phyloP scores from a whole-genome alignment of 2,329 filamentous ascomycete genomes.

The Sporothrix sp. region DNA sequence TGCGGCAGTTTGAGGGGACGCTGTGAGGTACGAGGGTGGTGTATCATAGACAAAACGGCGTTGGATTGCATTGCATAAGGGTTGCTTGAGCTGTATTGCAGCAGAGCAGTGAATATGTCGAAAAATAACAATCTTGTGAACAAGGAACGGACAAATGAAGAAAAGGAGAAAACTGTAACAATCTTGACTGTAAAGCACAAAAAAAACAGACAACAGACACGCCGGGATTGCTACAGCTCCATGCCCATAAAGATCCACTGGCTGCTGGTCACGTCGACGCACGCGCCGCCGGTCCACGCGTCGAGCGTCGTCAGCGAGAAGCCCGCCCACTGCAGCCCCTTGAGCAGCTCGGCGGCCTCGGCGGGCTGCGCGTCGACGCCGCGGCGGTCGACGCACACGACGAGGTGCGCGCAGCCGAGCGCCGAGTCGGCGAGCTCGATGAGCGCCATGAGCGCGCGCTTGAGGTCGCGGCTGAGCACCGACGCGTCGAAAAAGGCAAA shows the following conservation, averaged over 20 bases:
- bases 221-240: slow-evolving; percentile 53
- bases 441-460: slow-evolving; percentile 83
- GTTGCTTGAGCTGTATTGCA: no score
- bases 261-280: slow-evolving; percentile 46
- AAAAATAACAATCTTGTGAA: no score
- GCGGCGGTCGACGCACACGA: slow-evolving; percentile 68
- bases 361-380: slow-evolving; percentile 41
- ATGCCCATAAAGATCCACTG: slow-evolving; percentile 83
- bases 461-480: slow-evolving; percentile 66
- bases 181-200: no score
- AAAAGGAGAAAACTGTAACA: neutral
- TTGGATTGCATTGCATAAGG: no score
- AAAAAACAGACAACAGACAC: neutral
- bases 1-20: slow-evolving; percentile 66
- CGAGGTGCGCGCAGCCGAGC: slow-evolving; percentile 65
- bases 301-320: slow-evolving; percentile 76
- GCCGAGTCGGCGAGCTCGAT: slow-evolving; percentile 77
- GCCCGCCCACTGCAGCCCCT: slow-evolving; percentile 86
- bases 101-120: no score
- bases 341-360: slow-evolving; percentile 58
- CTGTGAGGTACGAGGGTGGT: slow-evolving; percentile 20
- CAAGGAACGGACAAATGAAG: slow-evolving; percentile 1
- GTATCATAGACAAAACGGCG: neutral
- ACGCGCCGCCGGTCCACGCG: slow-evolving; percentile 53
- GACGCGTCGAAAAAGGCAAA: slow-evolving; percentile 65